These are phyloP conservation scores for Lasiodiplodia gonubiensis DNA, from an alignment of 2,329 filamentous ascomycete species.

Conservation along the genomic window DNA sequence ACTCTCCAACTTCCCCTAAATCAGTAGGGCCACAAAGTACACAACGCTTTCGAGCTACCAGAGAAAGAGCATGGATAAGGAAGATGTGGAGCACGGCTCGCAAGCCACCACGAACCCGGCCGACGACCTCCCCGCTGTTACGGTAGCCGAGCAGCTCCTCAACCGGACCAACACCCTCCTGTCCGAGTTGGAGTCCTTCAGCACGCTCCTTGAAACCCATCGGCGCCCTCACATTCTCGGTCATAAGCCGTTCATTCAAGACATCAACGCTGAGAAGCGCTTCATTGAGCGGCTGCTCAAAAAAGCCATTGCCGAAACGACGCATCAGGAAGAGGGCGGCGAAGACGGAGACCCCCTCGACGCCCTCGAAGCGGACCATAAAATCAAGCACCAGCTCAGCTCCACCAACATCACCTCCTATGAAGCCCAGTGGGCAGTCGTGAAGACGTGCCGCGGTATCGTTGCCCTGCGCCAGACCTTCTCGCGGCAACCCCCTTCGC, in stretches of 20 bases:
- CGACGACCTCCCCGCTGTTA: conserved; percentile 5
- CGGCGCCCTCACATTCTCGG: neutral
- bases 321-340: neutral
- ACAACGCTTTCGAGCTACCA: too few relatives aligned
- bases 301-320: conserved; percentile 15
- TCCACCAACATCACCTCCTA: conserved; percentile 72
- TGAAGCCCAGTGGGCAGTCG: conserved; percentile 66
- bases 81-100: neutral
- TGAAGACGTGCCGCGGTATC: conserved; percentile 63
- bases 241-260: conserved; percentile 12
- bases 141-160: conserved; percentile 21
- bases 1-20: neutral
- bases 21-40: neutral
- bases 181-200: conserved; percentile 22
- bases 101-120: neutral
- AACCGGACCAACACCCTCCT: conserved; percentile 21
- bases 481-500: conserved; percentile 35
- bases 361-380: conserved; percentile 34
- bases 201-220: neutral
- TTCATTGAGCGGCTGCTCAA: conserved; percentile 25
- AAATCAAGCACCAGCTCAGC: conserved; percentile 60
- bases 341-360: neutral
- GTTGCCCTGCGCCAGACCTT: conserved; percentile 57
- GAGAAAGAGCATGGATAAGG: conserved; percentile 5
- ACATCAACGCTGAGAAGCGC: conserved; percentile 27